These are phyloP conservation scores for Tarenaya hassleriana DNA, from an alignment of 345 rosid genomes.

Conservation along the genomic window DNA sequence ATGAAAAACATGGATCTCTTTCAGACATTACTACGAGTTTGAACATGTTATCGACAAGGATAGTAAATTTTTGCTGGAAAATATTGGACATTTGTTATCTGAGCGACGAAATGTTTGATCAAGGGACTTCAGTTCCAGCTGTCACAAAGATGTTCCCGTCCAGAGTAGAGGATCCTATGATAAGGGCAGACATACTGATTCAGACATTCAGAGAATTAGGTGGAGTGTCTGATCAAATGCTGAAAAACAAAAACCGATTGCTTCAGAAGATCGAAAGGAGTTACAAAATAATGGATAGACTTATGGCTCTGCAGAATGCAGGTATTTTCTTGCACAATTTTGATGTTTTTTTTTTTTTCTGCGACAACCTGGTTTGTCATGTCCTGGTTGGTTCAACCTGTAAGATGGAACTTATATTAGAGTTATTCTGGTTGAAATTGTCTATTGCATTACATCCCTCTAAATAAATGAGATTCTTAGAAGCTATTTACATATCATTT, in stretches of 20 bases:
- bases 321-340: slow-evolving; percentile 37
- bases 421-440: not conserved
- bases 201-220: slow-evolving; percentile 73
- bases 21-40: slow-evolving; percentile 47
- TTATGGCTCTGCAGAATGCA: slow-evolving; percentile 53
- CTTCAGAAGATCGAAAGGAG: slow-evolving; percentile 58
- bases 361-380: slow-evolving; percentile 13
- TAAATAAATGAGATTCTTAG: slow-evolving; percentile 13
- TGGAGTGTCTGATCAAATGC: slow-evolving; percentile 46
- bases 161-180: slow-evolving; percentile 78
- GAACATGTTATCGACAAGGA: slow-evolving; percentile 67
- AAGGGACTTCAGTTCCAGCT: slow-evolving; percentile 36
- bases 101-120: slow-evolving; percentile 43
- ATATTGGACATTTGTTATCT: slow-evolving; percentile 66
- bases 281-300: slow-evolving; percentile 46
- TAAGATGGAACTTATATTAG: slow-evolving; percentile 8
- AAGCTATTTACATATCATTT: not conserved
- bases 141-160: slow-evolving; percentile 79
- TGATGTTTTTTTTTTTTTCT: slow-evolving; percentile 2
- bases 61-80: slow-evolving; percentile 69
- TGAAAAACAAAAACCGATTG: slow-evolving; percentile 44
- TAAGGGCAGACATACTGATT: slow-evolving; percentile 77
- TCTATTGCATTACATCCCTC: not conserved
- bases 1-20: slow-evolving; percentile 40
- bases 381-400: slow-evolving; percentile 1